A percentile compares a stretch with the other conserved stretches of the same genome.
These are phyloP conservation scores for Peniophora sp. DNA, from an alignment of 1,284 basidiomycete genomes.

Conservation along the genomic window DNA sequence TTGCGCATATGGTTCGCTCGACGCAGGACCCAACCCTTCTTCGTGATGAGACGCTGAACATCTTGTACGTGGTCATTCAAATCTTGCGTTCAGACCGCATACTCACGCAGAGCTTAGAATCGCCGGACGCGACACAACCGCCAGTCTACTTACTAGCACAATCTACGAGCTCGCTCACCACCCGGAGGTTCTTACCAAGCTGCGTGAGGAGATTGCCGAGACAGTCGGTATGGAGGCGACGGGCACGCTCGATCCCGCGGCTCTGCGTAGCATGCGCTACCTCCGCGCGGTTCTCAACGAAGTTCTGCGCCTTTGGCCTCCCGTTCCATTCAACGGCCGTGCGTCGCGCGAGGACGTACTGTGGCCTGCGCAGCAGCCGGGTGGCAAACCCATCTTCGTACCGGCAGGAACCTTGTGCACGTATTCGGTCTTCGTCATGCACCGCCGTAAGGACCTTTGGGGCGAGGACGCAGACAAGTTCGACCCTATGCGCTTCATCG, in stretches of 20 bases:
- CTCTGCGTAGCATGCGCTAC: constrained; percentile 29
- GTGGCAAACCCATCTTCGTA: constrained; percentile 21
- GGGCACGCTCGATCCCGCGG: constrained; percentile 29
- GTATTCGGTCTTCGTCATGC: constrained; percentile 14
- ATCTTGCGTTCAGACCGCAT: no score
- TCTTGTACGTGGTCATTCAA: constrained; percentile 19
- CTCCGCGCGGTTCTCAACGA: constrained; percentile 27
- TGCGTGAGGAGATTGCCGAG: constrained; percentile 35
- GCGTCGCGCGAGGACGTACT: constrained; percentile 1
- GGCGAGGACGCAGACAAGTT: constrained; percentile 23
- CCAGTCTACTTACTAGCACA: constrained; percentile 27
- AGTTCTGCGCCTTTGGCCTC: constrained; percentile 3
- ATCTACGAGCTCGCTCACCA: constrained; percentile 34
- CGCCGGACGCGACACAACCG: constrained; percentile 14
- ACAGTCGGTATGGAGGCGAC: constrained; percentile 20
- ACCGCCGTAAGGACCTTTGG: constrained; percentile 20
- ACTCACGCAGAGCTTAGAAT: no score
- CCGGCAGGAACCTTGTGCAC: constrained; percentile 12
- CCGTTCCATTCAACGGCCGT: constrained; percentile 20
- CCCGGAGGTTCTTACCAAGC: constrained; percentile 24
- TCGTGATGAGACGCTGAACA: constrained; percentile 32
- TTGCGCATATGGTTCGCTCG: constrained; percentile 30
- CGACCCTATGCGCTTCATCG: constrained; percentile 25
- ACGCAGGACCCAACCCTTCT: constrained; percentile 20
- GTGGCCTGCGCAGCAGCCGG: constrained; percentile 19